Evolutionary conservation across 2,329 filamentous ascomycete genomes (phyloP).

Genomic region (Phyllosticta paracitricarpa): DNA sequence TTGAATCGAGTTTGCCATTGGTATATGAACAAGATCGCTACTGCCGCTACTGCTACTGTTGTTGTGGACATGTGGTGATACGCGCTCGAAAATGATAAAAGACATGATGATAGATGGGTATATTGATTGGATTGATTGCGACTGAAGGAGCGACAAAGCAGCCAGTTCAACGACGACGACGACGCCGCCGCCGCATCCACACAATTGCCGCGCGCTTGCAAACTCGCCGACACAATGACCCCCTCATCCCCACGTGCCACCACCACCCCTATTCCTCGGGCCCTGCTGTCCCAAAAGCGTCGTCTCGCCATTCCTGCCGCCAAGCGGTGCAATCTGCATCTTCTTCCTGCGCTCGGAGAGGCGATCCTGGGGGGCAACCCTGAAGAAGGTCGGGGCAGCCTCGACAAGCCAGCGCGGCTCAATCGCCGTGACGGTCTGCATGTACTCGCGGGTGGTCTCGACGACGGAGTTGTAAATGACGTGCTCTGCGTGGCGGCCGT

Average conservation of each 20-base stretch:
- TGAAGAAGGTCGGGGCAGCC: conserved; percentile 98
- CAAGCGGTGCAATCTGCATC: conserved; percentile 88
- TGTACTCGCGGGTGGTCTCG: conserved; percentile 93
- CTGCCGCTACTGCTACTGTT: too few species aligned
- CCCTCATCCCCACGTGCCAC: conserved; percentile 82
- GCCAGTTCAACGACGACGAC: too few species aligned
- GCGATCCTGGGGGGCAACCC: conserved; percentile 78
- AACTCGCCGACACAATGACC: too few species aligned
- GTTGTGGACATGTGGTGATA: too few species aligned
- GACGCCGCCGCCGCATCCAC: too few species aligned
- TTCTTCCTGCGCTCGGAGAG: conserved; percentile 87
- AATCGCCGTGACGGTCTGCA: conserved; percentile 88
- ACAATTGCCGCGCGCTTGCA: too few species aligned
- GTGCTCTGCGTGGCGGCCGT: conserved; percentile 93
- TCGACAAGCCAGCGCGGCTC: conserved; percentile 93
- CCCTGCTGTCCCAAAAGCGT: conserved; percentile 89
- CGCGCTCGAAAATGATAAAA: too few species aligned
- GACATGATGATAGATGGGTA: too few species aligned
- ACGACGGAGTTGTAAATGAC: conserved; percentile 90
- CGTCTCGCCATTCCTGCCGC: conserved; percentile 84
- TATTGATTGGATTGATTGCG: too few species aligned
- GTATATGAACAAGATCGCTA: too few species aligned
- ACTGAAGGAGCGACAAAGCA: too few species aligned
- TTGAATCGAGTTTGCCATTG: too few species aligned
- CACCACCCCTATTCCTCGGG: conserved; percentile 73